These are phyloP conservation scores for Colletotrichum sp. DNA, from an alignment of 2,329 filamentous ascomycete species.

Conservation along the genomic window DNA sequence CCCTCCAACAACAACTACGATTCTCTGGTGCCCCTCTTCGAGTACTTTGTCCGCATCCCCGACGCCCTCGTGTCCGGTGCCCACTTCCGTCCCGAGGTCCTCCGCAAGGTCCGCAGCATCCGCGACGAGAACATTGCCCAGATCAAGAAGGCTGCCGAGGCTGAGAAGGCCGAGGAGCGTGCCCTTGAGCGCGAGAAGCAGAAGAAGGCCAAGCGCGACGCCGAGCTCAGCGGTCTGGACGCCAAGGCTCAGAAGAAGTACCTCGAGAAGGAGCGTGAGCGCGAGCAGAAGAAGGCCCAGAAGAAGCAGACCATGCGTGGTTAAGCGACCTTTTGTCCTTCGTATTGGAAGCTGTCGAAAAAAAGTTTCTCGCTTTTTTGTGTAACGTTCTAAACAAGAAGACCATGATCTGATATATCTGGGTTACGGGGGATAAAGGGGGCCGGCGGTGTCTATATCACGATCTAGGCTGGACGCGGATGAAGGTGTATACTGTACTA, in stretches of 20 bases:
- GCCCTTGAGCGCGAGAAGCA: constrained; percentile 73
- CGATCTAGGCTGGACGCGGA: not conserved
- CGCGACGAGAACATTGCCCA: constrained; percentile 83
- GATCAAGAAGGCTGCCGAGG: constrained; percentile 81
- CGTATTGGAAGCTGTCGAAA: not conserved
- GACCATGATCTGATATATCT: not conserved
- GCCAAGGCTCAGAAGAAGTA: constrained; percentile 88
- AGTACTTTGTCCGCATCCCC: constrained; percentile 82
- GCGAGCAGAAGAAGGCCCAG: constrained; percentile 64
- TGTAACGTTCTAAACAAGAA: not conserved
- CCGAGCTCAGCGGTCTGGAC: constrained; percentile 76
- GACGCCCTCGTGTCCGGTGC: constrained; percentile 78
- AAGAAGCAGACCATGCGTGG: constrained; percentile 61
- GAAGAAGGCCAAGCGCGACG: constrained; percentile 90
- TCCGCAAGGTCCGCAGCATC: constrained; percentile 79
- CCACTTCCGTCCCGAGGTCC: constrained; percentile 89
- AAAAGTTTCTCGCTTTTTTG: not conserved
- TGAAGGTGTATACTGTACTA: constrained; percentile 9
- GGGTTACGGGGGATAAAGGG: not conserved
- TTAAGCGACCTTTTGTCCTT: constrained; percentile 30
- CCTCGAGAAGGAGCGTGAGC: constrained; percentile 80
- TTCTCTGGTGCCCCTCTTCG: constrained; percentile 75
- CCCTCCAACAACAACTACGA: constrained; percentile 68
- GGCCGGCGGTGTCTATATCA: constrained; percentile 6
- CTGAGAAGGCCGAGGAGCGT: constrained; percentile 80